Evolutionary conservation across 1,139 yeast species (phyloP).

Genomic region (Kodamaea sp.): DNA sequence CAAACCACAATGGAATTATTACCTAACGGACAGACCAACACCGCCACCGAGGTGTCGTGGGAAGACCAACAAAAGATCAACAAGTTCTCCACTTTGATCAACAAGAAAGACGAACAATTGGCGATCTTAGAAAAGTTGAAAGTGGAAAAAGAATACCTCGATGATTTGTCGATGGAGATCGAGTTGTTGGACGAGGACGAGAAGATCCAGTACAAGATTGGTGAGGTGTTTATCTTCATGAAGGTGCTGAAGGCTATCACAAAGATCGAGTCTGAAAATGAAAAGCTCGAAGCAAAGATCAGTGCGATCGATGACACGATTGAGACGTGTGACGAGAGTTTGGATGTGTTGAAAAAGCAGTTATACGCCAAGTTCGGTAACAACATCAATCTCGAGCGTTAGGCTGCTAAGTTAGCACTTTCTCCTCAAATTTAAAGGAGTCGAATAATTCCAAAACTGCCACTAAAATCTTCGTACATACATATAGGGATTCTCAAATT

Average conservation of each 20-base stretch:
- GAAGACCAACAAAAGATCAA: slow-evolving; percentile 90
- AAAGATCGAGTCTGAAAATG: slow-evolving; percentile 63
- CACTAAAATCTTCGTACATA: no score
- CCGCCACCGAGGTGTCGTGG: slow-evolving; percentile 73
- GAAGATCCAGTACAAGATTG: slow-evolving; percentile 64
- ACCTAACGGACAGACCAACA: slow-evolving; percentile 68
- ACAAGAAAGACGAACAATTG: slow-evolving; percentile 60
- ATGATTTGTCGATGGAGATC: slow-evolving; percentile 81
- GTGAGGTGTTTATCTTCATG: slow-evolving; percentile 74
- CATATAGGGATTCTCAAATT: no score
- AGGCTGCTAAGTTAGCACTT: slow-evolving; percentile 4
- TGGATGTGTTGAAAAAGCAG: slow-evolving; percentile 64
- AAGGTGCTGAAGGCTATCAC: slow-evolving; percentile 65
- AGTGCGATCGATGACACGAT: slow-evolving; percentile 47
- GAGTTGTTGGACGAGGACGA: slow-evolving; percentile 86
- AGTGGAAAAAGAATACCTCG: slow-evolving; percentile 83
- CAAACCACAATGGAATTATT: slow-evolving; percentile 63
- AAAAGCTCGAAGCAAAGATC: slow-evolving; percentile 51
- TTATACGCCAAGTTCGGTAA: slow-evolving; percentile 89
- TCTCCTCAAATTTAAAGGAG: no score
- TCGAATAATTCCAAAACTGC: no score
- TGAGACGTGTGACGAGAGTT: slow-evolving; percentile 52
- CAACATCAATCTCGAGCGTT: slow-evolving; percentile 80
- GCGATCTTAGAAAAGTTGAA: slow-evolving; percentile 51
- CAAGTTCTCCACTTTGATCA: slow-evolving; percentile 78